phyloP scores from a whole-genome alignment of 495 filamentous ascomycete genomes.

The Tuber indicum region DNA sequence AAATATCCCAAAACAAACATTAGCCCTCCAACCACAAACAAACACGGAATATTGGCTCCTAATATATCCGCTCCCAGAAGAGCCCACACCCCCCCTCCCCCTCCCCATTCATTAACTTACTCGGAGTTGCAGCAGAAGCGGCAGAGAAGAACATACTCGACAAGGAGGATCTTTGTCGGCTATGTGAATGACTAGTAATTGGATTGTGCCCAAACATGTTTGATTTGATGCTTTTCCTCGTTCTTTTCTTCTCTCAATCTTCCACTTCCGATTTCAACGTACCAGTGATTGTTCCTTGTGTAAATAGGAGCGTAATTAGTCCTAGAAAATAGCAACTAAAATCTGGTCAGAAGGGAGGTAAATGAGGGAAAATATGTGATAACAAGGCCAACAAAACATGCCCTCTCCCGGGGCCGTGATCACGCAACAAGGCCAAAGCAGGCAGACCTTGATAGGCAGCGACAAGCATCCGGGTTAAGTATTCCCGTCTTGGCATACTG shows the following conservation, averaged over 20 bases:
- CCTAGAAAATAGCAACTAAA: not conserved
- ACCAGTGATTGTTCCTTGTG: not conserved
- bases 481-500: constrained; percentile 1
- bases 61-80: not conserved
- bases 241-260: constrained; percentile 6
- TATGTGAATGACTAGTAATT: constrained; percentile 37
- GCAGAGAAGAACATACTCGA: constrained; percentile 40
- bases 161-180: constrained; percentile 40
- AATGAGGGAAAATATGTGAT: not conserved
- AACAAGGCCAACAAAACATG: constrained; percentile 1
- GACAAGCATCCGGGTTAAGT: not conserved
- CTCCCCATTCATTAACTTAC: constrained; percentile 27
- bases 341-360: constrained; percentile 4
- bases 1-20: constrained; percentile 26
- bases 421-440: not conserved
- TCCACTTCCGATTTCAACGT: constrained; percentile 2
- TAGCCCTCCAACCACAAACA: constrained; percentile 20
- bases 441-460: not conserved
- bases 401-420: constrained; percentile 1
- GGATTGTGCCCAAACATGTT: constrained; percentile 36
- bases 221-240: constrained; percentile 15
- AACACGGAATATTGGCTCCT: not conserved
- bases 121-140: constrained; percentile 31
- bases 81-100: not conserved
- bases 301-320: not conserved